Percentiles rank a stretch among this genome's conserved stretches.
Conservation (phyloP, 352 stramenopile genomes). For the Phytophthora citrophthora region DNA sequence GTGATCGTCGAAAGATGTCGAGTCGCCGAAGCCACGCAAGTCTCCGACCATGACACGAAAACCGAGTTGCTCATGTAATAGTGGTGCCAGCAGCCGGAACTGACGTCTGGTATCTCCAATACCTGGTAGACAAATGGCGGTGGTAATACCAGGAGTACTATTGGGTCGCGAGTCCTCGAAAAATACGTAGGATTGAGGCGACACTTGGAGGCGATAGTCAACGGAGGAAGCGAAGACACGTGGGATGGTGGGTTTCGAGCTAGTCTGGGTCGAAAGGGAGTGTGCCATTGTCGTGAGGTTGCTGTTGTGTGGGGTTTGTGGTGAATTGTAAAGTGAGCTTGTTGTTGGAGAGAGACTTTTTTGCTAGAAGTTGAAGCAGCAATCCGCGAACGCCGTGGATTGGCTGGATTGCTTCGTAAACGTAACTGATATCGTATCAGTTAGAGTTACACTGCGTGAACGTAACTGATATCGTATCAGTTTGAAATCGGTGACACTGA, state of each 20-base stretch:
- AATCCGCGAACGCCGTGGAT: neutral
- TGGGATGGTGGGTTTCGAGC: slow-evolving; percentile 6
- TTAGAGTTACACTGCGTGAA: slow-evolving; percentile 2
- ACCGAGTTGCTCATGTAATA: slow-evolving; percentile 42
- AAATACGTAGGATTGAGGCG: slow-evolving; percentile 27
- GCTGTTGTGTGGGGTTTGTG: slow-evolving; percentile 1
- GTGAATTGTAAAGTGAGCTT: slow-evolving; percentile 6
- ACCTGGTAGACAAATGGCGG: slow-evolving; percentile 46
- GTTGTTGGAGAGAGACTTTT: neutral
- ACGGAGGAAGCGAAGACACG: slow-evolving; percentile 33
- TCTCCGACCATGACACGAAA: slow-evolving; percentile 44
- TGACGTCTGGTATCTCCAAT: slow-evolving; percentile 52
- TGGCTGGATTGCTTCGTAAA: slow-evolving; percentile 13
- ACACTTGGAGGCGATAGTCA: slow-evolving; percentile 24
- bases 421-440: slow-evolving; percentile 1
- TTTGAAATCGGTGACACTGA: neutral
- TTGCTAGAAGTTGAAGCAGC: slow-evolving; percentile 4
- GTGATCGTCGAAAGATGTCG: slow-evolving; percentile 29
- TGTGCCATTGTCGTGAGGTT: neutral
- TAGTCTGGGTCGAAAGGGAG: neutral
- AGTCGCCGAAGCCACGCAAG: slow-evolving; percentile 54
- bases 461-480: neutral
- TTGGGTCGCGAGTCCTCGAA: slow-evolving; percentile 49
- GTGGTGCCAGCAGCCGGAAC: slow-evolving; percentile 45
- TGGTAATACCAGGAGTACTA: slow-evolving; percentile 11